phyloP scores from a whole-genome alignment of 495 filamentous ascomycete species.

The Penicillium dipodomyicola region DNA sequence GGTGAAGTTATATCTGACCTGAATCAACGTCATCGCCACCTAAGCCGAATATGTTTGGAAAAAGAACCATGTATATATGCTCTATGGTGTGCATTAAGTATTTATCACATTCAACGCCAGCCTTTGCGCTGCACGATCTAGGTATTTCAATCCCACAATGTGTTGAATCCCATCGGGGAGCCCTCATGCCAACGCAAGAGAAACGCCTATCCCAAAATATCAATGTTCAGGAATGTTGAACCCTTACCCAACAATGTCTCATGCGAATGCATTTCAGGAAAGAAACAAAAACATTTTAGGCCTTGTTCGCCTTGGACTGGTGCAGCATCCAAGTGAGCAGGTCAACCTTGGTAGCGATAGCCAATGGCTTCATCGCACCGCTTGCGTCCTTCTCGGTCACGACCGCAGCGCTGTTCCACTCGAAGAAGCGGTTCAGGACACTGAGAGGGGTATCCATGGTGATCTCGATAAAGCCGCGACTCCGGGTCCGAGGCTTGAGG shows the following conservation, averaged over 20 bases:
- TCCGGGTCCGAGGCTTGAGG: conserved; percentile 29
- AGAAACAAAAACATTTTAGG: conserved; percentile 11
- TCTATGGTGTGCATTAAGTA: conserved; percentile 14
- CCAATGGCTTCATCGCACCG: conserved; percentile 71
- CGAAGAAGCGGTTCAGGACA: conserved; percentile 85
- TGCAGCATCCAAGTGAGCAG: conserved; percentile 89
- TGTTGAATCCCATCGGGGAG: conserved; percentile 22
- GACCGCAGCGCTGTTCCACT: conserved; percentile 95
- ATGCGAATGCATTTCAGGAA: conserved; percentile 15
- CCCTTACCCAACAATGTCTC: conserved; percentile 13
- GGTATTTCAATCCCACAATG: conserved; percentile 11
- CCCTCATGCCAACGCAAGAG: conserved; percentile 9
- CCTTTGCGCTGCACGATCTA: conserved; percentile 18
- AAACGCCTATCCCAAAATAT: conserved; percentile 22
- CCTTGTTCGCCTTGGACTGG: conserved; percentile 44
- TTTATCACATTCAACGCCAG: conserved; percentile 8
- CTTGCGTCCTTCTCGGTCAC: conserved; percentile 70
- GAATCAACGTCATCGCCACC: conserved; percentile 9
- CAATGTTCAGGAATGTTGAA: conserved; percentile 26
- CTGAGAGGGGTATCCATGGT: conserved; percentile 83
- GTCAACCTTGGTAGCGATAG: conserved; percentile 96
- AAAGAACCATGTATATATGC: not conserved
- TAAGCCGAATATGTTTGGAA: not conserved
- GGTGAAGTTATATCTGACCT: not conserved
- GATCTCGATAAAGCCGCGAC: conserved; percentile 85